Percentiles rank a stretch among this genome's conserved stretches.
Conservation (phyloP, 371 early-diverging fungal species). For the Mucor circinelloides region DNA sequence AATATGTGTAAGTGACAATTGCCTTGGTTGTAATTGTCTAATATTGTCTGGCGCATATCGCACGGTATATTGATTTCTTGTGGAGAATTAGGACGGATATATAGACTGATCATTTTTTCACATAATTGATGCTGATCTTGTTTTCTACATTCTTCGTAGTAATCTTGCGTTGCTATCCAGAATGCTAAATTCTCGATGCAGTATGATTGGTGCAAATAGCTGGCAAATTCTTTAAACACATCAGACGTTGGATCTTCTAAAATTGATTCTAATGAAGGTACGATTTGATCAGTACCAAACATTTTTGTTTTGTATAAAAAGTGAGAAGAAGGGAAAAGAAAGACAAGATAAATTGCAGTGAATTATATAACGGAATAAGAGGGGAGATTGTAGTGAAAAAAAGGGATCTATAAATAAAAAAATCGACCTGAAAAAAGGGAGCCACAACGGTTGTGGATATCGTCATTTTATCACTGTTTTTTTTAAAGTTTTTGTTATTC, state of each 20-base stretch:
- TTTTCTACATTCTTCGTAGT: slow-evolving; percentile 22
- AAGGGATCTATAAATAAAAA: slow-evolving; percentile 1
- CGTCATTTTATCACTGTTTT: not conserved
- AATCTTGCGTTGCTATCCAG: slow-evolving; percentile 47
- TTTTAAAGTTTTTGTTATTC: not conserved
- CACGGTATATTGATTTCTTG: slow-evolving; percentile 57
- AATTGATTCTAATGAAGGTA: slow-evolving; percentile 35
- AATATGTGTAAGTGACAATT: slow-evolving; percentile 36
- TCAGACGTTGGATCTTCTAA: slow-evolving; percentile 31
- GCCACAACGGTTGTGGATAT: not conserved
- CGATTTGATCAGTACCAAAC: slow-evolving; percentile 13
- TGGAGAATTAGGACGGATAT: slow-evolving; percentile 47
- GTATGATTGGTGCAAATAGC: slow-evolving; percentile 39
- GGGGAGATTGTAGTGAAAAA: not conserved
- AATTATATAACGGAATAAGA: slow-evolving; percentile 4
- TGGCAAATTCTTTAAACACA: slow-evolving; percentile 40
- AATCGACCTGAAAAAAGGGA: not conserved
- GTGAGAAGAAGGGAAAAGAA: slow-evolving; percentile 16
- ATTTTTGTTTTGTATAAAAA: not conserved
- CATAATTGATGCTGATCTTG: slow-evolving; percentile 7
- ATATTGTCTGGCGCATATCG: slow-evolving; percentile 46
- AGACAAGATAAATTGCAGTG: not conserved
- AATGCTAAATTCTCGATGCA: slow-evolving; percentile 49
- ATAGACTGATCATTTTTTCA: slow-evolving; percentile 32
- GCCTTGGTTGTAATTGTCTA: slow-evolving; percentile 26